A percentile compares a stretch with the other conserved stretches of the same genome.
These are phyloP conservation scores for Amphirosellinia nigrospora DNA, from an alignment of 495 filamentous ascomycete species.

Conservation along the genomic window DNA sequence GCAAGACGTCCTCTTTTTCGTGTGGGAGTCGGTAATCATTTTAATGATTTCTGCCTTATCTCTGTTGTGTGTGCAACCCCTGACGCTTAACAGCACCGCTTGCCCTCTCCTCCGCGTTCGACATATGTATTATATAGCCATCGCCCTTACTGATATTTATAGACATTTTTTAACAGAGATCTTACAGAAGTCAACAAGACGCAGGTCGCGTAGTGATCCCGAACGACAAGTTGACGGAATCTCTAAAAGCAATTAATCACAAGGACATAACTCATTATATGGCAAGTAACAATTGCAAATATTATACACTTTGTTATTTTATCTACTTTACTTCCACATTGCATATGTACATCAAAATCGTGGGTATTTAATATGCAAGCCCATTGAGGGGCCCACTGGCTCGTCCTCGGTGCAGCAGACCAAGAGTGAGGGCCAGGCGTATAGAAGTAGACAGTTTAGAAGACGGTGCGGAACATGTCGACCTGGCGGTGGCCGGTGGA, in stretches of 20 bases:
- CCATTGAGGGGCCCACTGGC: no score
- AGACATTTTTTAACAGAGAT: background rate
- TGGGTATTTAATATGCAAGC: background rate
- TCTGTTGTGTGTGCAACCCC: background rate
- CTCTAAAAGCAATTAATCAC: background rate
- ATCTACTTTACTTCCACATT: background rate
- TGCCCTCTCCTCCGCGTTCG: background rate
- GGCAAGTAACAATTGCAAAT: background rate
- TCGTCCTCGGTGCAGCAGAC: background rate
- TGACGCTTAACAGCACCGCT: background rate
- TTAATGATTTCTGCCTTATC: background rate
- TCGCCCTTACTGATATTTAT: background rate
- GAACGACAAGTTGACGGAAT: background rate
- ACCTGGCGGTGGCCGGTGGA: constrained; percentile 34
- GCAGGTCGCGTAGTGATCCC: background rate
- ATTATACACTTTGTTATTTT: background rate
- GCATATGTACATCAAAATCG: background rate
- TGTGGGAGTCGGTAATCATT: background rate
- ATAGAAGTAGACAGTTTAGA: background rate
- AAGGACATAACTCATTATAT: background rate
- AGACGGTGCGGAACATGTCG: constrained; percentile 26
- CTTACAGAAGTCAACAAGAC: background rate
- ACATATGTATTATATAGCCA: no score
- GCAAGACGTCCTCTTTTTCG: background rate
- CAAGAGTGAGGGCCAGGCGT: background rate